Base-by-base conservation (phyloP, 768 basidiomycete genomes). In the Tylopilus balloui region DNA sequence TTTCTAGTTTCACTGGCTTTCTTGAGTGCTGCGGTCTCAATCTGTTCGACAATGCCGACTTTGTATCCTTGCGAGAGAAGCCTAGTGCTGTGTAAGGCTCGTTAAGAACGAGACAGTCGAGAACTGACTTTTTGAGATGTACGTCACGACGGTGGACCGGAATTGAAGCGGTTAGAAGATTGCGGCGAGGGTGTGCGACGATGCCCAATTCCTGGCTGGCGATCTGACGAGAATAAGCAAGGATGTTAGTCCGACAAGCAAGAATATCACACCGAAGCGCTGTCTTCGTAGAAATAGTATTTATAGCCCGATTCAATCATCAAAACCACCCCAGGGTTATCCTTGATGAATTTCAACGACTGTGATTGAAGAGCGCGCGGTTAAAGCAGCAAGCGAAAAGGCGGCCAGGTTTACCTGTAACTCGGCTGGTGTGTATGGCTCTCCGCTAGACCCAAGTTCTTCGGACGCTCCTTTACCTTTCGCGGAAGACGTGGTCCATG, bases 281-380 rank as follows among this genome's bases (percentile, higher is more conserved):
- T 92, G 19, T 92, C 84, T 42, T 81, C 85, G 58, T 83, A 92
- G 65, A 94, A 92, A 45, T 74, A 78, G 63, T 82, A 86, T 64
- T 86, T 92, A 66, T 93, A 93, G 5, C 91, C 91, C 24, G 86
- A 81, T 64, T 92, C 85, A 20, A 93, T 71, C 77, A 92, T 81
- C 12, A 93, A 71, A 29, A 93, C 54, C 4, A 80, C 80, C 11
- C 77, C 86, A 1, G 77, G 74, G 64, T 89, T 73, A 17, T 83
- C 78, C 46, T 72, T 70, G 67, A 89, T 88, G 12, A 92, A 68
- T 47, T 76, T 83, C 52, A 60, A 39, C 1, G 57, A 64, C 67
- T 69, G 11, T 31, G 11, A 51, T 52, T 4, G 36, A 48, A 34
- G 4, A 35, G 14, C 41, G 14, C 25, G n/a, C 25, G 6, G 39